A percentile compares a stretch with the other conserved stretches of the same genome.
These are phyloP conservation scores for Ogataea hybrid DNA, from an alignment of 1,139 yeast species.

Conservation along the genomic window DNA sequence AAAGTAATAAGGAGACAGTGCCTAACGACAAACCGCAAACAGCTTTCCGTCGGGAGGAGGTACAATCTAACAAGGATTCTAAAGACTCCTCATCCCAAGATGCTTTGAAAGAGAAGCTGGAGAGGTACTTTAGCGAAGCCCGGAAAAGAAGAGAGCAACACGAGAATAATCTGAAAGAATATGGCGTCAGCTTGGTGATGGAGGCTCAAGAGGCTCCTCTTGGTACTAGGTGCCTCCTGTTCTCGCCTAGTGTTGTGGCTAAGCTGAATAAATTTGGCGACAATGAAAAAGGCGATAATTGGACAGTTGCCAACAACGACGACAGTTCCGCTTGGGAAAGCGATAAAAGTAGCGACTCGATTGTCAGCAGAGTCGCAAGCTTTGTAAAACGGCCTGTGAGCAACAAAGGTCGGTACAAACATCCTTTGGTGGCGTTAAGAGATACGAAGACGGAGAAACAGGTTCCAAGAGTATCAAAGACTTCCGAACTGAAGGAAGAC, in stretches of 20 bases:
- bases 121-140: conserved; percentile 4
- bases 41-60: no score
- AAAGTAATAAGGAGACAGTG: neutral
- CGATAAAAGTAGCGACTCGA: conserved; percentile 3
- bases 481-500: neutral
- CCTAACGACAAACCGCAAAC: no score
- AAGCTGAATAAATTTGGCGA: conserved; percentile 10
- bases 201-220: conserved; percentile 8
- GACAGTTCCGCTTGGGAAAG: conserved; percentile 4
- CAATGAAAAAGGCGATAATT: conserved; percentile 8
- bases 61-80: no score
- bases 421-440: neutral
- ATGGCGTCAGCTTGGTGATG: conserved; percentile 12
- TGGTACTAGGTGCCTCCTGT: conserved; percentile 9
- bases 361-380: conserved; percentile 1
- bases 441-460: neutral
- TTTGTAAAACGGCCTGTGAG: neutral
- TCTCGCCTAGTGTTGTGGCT: conserved; percentile 15
- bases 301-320: conserved; percentile 9
- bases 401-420: conserved; percentile 1
- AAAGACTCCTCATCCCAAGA: neutral
- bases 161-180: conserved; percentile 11
- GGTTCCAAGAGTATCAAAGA: neutral
- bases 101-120: conserved; percentile 1
- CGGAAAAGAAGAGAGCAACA: conserved; percentile 10